Evolutionary conservation across 352 stramenopile species (phyloP).

Genomic region (Phytophthora pseudosyringae): DNA sequence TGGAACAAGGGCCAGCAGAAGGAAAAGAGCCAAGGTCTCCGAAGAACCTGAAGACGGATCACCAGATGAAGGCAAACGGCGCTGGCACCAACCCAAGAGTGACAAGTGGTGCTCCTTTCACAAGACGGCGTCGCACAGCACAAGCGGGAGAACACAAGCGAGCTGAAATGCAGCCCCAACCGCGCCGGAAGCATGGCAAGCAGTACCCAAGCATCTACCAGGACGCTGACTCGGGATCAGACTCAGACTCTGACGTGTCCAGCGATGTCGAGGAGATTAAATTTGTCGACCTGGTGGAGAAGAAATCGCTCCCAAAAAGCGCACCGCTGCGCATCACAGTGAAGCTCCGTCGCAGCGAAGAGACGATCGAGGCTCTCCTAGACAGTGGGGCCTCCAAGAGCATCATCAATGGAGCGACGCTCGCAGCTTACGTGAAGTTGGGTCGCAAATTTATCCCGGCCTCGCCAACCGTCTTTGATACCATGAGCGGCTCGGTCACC

Average conservation of each 20-base stretch:
- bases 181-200: neutral
- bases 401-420: constrained; percentile 5
- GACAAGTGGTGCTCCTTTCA: too few relatives aligned
- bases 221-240: constrained; percentile 1
- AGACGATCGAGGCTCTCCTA: neutral
- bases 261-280: neutral
- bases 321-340: constrained; percentile 8
- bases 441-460: constrained; percentile 5
- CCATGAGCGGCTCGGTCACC: neutral
- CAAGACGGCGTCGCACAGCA: too few relatives aligned
- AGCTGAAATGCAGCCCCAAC: neutral
- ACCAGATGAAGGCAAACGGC: too few relatives aligned
- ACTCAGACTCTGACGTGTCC: neutral
- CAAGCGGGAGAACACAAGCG: constrained; percentile 4
- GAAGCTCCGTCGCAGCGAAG: neutral
- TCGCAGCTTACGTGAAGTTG: neutral
- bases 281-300: neutral
- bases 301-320: neutral
- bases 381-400: constrained; percentile 11
- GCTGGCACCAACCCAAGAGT: too few relatives aligned
- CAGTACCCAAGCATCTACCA: constrained; percentile 12
- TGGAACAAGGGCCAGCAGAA: too few relatives aligned
- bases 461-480: constrained; percentile 7
- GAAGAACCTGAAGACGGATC: too few relatives aligned
- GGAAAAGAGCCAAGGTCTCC: too few relatives aligned